phyloP scores from a whole-genome alignment of 352 stramenopile genomes.

The Thalassiosira mediterranea region DNA sequence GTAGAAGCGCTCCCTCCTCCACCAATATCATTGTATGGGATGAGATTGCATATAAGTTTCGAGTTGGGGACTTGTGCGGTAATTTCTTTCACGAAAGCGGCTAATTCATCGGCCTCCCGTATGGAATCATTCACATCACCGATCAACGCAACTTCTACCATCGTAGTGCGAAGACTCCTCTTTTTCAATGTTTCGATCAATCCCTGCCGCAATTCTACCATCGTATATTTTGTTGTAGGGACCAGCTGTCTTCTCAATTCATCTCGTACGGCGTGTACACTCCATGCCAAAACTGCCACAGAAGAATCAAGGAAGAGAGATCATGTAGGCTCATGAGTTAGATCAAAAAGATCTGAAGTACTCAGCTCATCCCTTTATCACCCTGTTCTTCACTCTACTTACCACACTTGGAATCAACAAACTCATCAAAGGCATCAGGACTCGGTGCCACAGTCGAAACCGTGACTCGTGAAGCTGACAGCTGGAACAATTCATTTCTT shows the following conservation, averaged over 20 bases:
- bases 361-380: no score
- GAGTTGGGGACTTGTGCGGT: constrained; percentile 51
- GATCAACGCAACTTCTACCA: constrained; percentile 81
- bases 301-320: not conserved
- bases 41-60: constrained; percentile 83
- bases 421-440: constrained; percentile 67
- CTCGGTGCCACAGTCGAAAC: constrained; percentile 92
- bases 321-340: not conserved
- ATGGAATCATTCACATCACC: constrained; percentile 81
- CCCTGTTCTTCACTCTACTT: no score
- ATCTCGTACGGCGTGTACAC: constrained; percentile 66
- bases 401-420: constrained; percentile 56
- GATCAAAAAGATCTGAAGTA: not conserved
- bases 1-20: constrained; percentile 11
- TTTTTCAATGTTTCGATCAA: constrained; percentile 55
- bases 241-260: constrained; percentile 67
- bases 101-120: constrained; percentile 74
- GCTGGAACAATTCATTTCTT: constrained; percentile 86
- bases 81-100: constrained; percentile 65
- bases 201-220: constrained; percentile 76
- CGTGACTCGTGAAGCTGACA: constrained; percentile 91
- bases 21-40: constrained; percentile 85
- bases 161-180: constrained; percentile 57
- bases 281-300: constrained; percentile 65
- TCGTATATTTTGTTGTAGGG: constrained; percentile 78